These are phyloP conservation scores for Hymenoscyphus scutula DNA, from an alignment of 2,329 filamentous ascomycete genomes.

Conservation along the genomic window DNA sequence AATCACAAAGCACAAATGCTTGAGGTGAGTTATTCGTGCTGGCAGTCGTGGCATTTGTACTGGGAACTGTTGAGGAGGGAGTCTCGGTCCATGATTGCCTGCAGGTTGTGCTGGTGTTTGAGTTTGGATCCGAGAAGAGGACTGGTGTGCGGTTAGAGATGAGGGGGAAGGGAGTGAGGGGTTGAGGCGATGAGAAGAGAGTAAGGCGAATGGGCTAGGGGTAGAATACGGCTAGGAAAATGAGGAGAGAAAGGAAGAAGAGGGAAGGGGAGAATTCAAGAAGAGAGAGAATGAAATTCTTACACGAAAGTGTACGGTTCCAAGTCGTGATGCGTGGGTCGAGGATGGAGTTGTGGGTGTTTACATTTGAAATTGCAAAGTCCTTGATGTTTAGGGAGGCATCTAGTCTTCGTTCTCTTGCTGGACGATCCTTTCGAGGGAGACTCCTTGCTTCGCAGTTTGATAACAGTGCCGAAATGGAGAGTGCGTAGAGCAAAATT, in stretches of 20 bases:
- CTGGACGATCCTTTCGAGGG: not conserved
- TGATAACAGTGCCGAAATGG: not conserved
- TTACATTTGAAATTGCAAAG: not conserved
- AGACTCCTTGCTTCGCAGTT: not conserved
- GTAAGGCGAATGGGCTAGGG: too few relatives aligned
- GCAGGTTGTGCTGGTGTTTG: slow-evolving; percentile 31
- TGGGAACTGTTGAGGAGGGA: not conserved
- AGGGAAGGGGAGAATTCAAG: not conserved
- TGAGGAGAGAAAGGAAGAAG: not conserved
- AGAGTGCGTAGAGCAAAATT: not conserved
- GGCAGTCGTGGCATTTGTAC: not conserved
- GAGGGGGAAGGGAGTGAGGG: too few relatives aligned
- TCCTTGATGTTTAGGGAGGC: not conserved
- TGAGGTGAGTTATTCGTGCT: not conserved
- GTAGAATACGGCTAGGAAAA: too few relatives aligned
- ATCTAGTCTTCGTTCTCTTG: not conserved
- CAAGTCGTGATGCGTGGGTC: not conserved
- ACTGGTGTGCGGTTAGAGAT: slow-evolving; percentile 20
- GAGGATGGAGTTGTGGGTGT: not conserved
- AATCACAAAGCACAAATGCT: not conserved
- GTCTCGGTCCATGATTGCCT: slow-evolving; percentile 23
- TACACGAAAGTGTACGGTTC: slow-evolving; percentile 22
- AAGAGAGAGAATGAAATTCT: not conserved
- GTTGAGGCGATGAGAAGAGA: too few relatives aligned
- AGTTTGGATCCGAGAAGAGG: slow-evolving; percentile 32